Conservation (phyloP, 78 protist species). For the Dictyostelium firmibasis region DNA sequence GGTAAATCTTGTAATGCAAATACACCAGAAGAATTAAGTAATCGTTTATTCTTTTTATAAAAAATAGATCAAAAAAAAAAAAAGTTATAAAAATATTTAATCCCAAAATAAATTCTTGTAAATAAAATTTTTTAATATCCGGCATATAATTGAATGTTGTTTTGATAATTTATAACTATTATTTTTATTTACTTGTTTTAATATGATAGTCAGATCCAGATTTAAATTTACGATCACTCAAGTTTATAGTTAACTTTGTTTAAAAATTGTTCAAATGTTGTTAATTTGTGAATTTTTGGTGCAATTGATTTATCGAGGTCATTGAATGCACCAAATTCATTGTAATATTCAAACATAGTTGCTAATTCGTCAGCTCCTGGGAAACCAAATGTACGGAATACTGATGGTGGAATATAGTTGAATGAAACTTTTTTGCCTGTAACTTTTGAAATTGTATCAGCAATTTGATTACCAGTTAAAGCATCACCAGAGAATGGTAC, state of each 20-base stretch:
- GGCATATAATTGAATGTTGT: no score
- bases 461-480: neutral
- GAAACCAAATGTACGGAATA: neutral
- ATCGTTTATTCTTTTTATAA: constrained; percentile 7
- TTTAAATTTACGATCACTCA: no score
- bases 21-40: neutral
- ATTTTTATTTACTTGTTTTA: no score
- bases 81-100: neutral
- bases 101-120: neutral
- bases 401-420: neutral
- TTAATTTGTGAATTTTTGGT: neutral
- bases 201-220: no score
- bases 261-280: constrained; percentile 20
- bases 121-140: no score
- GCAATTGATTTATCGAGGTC: neutral
- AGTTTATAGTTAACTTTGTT: no score
- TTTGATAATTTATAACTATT: no score
- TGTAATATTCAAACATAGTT: neutral
- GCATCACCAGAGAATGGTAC: constrained; percentile 1
- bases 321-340: neutral
- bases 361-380: constrained; percentile 1
- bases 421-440: neutral
- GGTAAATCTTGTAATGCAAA: constrained; percentile 43
- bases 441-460: neutral
- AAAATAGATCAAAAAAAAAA: neutral